Evolutionary conservation across 2,329 filamentous ascomycete genomes (phyloP).

Genomic region (Bretziella fagacearum): DNA sequence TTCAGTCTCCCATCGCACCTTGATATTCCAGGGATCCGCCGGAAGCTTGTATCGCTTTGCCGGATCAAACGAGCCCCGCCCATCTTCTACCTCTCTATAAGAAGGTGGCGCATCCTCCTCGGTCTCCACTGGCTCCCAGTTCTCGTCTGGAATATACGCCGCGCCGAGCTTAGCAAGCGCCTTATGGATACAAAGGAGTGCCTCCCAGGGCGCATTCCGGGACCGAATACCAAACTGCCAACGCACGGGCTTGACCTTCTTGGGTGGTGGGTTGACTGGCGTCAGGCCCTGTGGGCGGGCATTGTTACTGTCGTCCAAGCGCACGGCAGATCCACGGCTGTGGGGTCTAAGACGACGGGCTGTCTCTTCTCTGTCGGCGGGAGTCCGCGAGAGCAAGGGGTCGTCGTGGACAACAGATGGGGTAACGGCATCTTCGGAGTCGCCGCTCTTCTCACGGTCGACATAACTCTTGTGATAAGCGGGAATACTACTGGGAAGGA

Average conservation of each 20-base stretch:
- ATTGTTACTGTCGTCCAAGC: slow-evolving; percentile 44
- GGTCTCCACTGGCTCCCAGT: slow-evolving; percentile 30
- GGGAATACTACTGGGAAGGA: slow-evolving; percentile 79
- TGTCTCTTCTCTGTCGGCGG: slow-evolving; percentile 67
- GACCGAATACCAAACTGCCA: slow-evolving; percentile 98
- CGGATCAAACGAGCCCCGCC: slow-evolving; percentile 29
- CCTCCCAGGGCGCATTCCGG: slow-evolving; percentile 84
- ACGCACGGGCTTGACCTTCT: slow-evolving; percentile 64
- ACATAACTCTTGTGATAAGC: slow-evolving; percentile 84
- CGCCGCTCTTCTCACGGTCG: slow-evolving; percentile 46
- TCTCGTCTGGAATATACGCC: slow-evolving; percentile 60
- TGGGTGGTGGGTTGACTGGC: slow-evolving; percentile 39
- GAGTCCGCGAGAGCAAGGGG: slow-evolving; percentile 34
- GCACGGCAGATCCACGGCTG: slow-evolving; percentile 50
- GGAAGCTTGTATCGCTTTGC: slow-evolving; percentile 62
- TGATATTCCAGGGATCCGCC: slow-evolving; percentile 87
- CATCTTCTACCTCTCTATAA: slow-evolving; percentile 27
- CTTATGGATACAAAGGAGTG: slow-evolving; percentile 87
- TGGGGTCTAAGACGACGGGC: slow-evolving; percentile 73
- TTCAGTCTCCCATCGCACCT: slow-evolving; percentile 72
- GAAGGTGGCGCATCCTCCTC: slow-evolving; percentile 26
- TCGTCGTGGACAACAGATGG: slow-evolving; percentile 30
- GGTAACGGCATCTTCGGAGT: slow-evolving; percentile 22
- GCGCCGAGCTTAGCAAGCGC: slow-evolving; percentile 76
- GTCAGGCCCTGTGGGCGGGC: slow-evolving; percentile 44